Evolutionary conservation across 768 basidiomycete genomes (phyloP).

Genomic region (Russula compacta): DNA sequence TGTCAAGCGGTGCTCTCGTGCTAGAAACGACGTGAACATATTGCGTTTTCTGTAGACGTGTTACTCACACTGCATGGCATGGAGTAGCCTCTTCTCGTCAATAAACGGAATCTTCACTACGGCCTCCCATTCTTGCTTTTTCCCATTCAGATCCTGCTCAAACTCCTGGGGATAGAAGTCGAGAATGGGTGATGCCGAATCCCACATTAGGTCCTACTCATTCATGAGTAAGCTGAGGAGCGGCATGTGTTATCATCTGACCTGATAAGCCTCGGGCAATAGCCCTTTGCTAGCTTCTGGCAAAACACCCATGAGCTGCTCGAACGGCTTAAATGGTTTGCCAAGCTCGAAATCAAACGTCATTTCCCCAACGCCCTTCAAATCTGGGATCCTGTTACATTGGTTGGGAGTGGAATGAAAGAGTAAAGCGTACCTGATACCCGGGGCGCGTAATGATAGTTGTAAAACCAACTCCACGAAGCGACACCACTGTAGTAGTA

Average conservation of each 20-base stretch:
- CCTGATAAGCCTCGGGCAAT: slow-evolving; percentile 79
- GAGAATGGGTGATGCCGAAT: slow-evolving; percentile 73
- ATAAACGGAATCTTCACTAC: slow-evolving; percentile 99
- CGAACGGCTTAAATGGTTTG: slow-evolving; percentile 82
- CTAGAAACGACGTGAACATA: slow-evolving; percentile 30
- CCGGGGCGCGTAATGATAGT: slow-evolving; percentile 95
- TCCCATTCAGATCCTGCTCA: slow-evolving; percentile 91
- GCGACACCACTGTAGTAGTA: slow-evolving; percentile 98
- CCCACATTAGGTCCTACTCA: slow-evolving; percentile 79
- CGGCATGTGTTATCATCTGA: slow-evolving; percentile 29
- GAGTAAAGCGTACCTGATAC: slow-evolving; percentile 64
- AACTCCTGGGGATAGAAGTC: slow-evolving; percentile 94
- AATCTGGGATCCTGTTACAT: slow-evolving; percentile 32
- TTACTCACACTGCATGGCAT: slow-evolving; percentile 70
- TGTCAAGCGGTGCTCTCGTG: slow-evolving; percentile 69
- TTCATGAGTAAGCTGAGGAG: slow-evolving; percentile 3
- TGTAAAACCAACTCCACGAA: slow-evolving; percentile 98
- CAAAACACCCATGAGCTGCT: slow-evolving; percentile 97
- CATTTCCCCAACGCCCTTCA: slow-evolving; percentile 62
- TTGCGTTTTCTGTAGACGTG: background rate
- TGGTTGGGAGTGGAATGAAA: slow-evolving; percentile 14
- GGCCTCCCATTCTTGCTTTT: slow-evolving; percentile 98
- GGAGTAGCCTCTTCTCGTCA: slow-evolving; percentile 64
- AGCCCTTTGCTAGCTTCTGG: slow-evolving; percentile 85
- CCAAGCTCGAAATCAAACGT: slow-evolving; percentile 82